Conservation (phyloP, 345 rosid genomes). For the Hibiscus mutabilis region DNA sequence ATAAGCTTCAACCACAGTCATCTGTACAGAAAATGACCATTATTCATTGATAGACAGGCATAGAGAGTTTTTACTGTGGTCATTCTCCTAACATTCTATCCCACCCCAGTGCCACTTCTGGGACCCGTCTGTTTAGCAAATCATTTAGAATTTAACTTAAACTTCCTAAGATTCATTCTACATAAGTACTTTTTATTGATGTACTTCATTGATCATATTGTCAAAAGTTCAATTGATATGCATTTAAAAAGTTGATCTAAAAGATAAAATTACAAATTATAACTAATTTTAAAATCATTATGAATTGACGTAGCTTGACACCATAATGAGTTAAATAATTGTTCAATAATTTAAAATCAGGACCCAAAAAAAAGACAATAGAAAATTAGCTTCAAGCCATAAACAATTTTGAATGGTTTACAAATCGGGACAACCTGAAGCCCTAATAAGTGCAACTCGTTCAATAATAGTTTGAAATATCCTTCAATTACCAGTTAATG, state of each 20-base stretch:
- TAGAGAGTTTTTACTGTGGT: not conserved
- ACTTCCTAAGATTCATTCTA: not conserved
- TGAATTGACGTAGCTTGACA: not conserved
- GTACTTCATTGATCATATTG: not conserved
- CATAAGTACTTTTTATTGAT: not conserved
- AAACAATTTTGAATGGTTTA: not conserved
- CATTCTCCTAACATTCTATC: not conserved
- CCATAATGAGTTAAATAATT: not conserved
- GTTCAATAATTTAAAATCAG: not conserved
- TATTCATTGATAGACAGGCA: not conserved
- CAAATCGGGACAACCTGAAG: not conserved
- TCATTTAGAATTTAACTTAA: not conserved
- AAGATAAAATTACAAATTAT: not conserved
- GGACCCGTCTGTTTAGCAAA: not conserved
- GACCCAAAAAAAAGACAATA: not conserved
- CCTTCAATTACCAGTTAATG: too few species aligned
- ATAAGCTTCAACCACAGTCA: constrained; percentile 84
- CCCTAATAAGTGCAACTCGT: not conserved
- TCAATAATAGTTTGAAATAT: too few species aligned
- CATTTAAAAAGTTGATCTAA: not conserved
- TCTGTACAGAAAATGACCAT: constrained; percentile 29
- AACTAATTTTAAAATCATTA: not conserved
- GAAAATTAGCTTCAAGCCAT: not conserved
- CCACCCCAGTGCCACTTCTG: not conserved
- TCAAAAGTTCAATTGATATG: not conserved